These are phyloP conservation scores for Trifolium subterraneum DNA, from an alignment of 306 rosid species.

Conservation along the genomic window DNA sequence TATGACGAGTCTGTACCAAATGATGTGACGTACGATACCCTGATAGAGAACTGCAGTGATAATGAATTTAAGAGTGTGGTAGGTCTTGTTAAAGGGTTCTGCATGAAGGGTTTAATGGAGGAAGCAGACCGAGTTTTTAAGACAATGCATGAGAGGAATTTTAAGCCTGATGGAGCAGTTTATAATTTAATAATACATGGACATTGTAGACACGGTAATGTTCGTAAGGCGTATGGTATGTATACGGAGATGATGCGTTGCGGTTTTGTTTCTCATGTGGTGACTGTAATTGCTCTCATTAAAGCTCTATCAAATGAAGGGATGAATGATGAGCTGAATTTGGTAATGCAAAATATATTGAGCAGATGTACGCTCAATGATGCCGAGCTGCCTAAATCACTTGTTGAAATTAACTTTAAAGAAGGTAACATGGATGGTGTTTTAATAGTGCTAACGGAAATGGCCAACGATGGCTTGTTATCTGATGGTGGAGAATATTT, in stretches of 20 bases:
- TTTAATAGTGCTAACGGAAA: conserved; percentile 65
- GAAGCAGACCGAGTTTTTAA: conserved; percentile 79
- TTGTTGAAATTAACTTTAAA: conserved; percentile 71
- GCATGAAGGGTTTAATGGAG: conserved; percentile 88
- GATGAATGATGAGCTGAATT: conserved; percentile 66
- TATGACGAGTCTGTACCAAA: conserved; percentile 70
- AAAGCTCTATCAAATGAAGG: conserved; percentile 69
- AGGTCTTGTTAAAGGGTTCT: conserved; percentile 87
- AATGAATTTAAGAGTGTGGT: conserved; percentile 70
- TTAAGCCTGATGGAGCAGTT: conserved; percentile 66
- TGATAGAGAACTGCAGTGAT: conserved; percentile 73
- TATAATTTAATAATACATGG: conserved; percentile 81
- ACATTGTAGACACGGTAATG: conserved; percentile 72
- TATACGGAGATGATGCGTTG: conserved; percentile 66
- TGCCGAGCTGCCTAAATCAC: conserved; percentile 74
- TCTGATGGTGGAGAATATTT: conserved; percentile 57
- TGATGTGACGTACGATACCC: conserved; percentile 70
- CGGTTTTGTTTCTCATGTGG: conserved; percentile 76
- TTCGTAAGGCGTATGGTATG: conserved; percentile 66
- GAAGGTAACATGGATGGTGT: conserved; percentile 91
- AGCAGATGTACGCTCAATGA: conserved; percentile 69
- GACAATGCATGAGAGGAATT: conserved; percentile 62
- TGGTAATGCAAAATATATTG: conserved; percentile 59
- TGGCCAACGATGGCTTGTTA: conserved; percentile 89
- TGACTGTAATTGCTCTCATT: conserved; percentile 66